These are phyloP conservation scores for Backusella circina DNA, from an alignment of 192 early-diverging fungal species.

Conservation along the genomic window DNA sequence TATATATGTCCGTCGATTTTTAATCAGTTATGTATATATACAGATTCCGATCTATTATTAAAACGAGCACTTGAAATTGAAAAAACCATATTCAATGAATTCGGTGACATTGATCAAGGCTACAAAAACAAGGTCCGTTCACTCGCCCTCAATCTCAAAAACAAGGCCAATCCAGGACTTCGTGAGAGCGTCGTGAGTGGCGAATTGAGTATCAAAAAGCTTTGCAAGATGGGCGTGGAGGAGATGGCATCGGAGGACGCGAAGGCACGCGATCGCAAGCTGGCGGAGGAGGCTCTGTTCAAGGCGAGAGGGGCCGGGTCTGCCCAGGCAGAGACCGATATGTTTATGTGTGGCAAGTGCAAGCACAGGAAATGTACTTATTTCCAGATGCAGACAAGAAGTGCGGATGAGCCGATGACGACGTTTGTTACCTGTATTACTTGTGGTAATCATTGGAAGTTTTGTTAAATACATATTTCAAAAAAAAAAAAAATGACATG, in stretches of 20 bases:
- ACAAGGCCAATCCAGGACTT: constrained; percentile 75
- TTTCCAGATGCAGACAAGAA: constrained; percentile 82
- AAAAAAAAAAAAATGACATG: not conserved
- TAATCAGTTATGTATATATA: too few species aligned
- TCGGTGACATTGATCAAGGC: constrained; percentile 39
- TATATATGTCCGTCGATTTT: too few species aligned
- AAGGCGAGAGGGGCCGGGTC: constrained; percentile 73
- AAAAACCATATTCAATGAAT: constrained; percentile 54
- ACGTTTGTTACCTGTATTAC: constrained; percentile 90
- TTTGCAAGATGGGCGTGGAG: constrained; percentile 75
- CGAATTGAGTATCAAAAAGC: constrained; percentile 52
- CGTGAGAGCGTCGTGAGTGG: constrained; percentile 64
- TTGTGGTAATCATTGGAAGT: constrained; percentile 88
- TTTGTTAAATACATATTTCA: not conserved
- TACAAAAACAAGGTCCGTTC: constrained; percentile 79
- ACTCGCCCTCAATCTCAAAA: constrained; percentile 71
- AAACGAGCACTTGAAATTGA: constrained; percentile 60
- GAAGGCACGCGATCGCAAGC: constrained; percentile 65
- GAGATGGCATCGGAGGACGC: constrained; percentile 92
- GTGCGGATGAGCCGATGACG: constrained; percentile 98
- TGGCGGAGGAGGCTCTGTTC: constrained; percentile 69
- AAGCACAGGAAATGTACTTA: constrained; percentile 83
- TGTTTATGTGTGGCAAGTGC: constrained; percentile 94
- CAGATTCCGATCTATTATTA: constrained; percentile 49
- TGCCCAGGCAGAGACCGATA: constrained; percentile 79